phyloP scores from a whole-genome alignment of 768 basidiomycete genomes.

The Russula virescens region DNA sequence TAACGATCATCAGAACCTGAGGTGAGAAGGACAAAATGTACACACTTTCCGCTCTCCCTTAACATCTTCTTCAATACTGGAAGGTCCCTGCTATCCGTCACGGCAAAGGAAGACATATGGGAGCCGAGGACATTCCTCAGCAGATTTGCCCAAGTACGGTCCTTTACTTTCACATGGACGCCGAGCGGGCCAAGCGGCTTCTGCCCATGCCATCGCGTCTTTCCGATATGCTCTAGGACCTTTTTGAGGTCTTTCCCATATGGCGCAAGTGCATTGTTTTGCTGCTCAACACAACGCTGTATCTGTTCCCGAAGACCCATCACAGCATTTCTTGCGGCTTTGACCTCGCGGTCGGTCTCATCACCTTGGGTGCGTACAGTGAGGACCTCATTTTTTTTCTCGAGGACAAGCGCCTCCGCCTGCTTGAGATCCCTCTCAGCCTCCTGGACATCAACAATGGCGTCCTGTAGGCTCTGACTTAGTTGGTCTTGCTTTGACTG shows the following conservation, averaged over 20 bases:
- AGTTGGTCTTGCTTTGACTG: constrained; percentile 59
- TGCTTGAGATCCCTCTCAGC: constrained; percentile 17
- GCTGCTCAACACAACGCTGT: constrained; percentile 41
- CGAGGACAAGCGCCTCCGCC: not conserved
- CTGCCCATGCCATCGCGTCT: constrained; percentile 56
- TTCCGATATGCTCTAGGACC: constrained; percentile 49
- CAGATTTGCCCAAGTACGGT: constrained; percentile 60
- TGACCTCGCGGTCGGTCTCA: constrained; percentile 32
- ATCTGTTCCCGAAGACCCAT: constrained; percentile 46
- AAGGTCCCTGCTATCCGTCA: constrained; percentile 66
- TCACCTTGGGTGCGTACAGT: constrained; percentile 31
- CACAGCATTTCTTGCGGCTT: constrained; percentile 39
- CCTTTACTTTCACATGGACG: constrained; percentile 64
- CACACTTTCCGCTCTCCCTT: constrained; percentile 59
- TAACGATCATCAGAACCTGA: constrained; percentile 26
- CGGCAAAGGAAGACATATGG: constrained; percentile 62
- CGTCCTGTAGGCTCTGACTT: constrained; percentile 44
- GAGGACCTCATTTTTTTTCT: constrained; percentile 7
- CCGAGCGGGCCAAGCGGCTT: constrained; percentile 78
- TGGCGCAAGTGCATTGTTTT: constrained; percentile 52
- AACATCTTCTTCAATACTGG: constrained; percentile 49
- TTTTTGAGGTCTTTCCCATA: constrained; percentile 59
- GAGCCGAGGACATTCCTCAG: constrained; percentile 55
- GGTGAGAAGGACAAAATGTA: not conserved
- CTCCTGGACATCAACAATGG: constrained; percentile 31